Evolutionary conservation across 2,329 filamentous ascomycete genomes (phyloP), one percentile per base, ranked within the genome.

Genomic region (Trichoderma endophyticum): DNA sequence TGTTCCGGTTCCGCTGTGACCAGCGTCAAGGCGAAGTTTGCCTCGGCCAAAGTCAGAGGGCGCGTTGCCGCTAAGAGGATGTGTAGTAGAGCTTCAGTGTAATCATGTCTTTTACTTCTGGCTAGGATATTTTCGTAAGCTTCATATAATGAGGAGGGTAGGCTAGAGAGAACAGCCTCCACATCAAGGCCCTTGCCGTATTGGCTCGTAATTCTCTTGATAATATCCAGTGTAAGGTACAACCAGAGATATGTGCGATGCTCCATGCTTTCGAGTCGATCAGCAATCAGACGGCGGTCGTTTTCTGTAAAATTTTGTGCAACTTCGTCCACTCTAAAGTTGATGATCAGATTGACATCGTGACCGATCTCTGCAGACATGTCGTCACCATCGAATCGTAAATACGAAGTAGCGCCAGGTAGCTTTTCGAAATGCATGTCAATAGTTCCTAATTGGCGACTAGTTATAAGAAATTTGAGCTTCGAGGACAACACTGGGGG

Each of bases 241-340:
- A 83, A 76, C 82, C 82, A 84, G 0, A 84, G 77, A 72, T 84
- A 84, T 1, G 81, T 84, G 11, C 79, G 76, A 32, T 83, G 75
- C 2, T 76, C 67, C 63, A 78, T 75, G 18, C 63, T 4, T n/a
- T 75, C 78, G 1, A 84, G 77, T 4, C 76, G 66, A 4, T 78
- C 65, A 3, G 73, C 30, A 12, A 83, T 73, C 4, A 71, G 48
- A 5, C 64, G 24, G 7, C 73, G 63, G 1, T 78, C 66, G 1
- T 75, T 64, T 2, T 70, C 36, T 2, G 56, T 62, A 12, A 81
- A 77, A 9, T 43, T 26, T 1, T 71, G 18, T 14, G 57, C 28
- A 21, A 60, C 4, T 14, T 75, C 70, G 0, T 67, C 6, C 1
- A 81, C 63, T 36, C 70, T 74, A 6, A 39, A 56, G 56, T 77